Evolutionary conservation across 176 grass and related monocot genomes (phyloP), one percentile per base, ranked within the genome.

Genomic region (Thinopyrum elongatum): DNA sequence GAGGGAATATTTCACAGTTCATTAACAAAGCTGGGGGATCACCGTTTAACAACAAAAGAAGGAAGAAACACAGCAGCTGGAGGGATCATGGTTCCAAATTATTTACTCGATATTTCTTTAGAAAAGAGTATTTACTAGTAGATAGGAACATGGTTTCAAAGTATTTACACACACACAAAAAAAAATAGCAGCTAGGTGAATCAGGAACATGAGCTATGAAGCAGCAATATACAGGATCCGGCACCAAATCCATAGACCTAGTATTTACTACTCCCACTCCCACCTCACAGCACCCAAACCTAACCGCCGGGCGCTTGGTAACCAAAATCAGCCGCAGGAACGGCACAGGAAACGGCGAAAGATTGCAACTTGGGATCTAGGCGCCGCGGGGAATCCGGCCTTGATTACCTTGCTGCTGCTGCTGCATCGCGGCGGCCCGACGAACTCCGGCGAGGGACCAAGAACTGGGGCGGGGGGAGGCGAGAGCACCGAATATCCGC

Each of bases 351-450:
- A 0, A 8, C 72, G 21, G 42, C 0, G 15, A 30, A 76, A 75
- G 38, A 74, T 29, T 23, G 71, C 51, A 82, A 13, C 63, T 78
- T 86, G 41, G 72, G 34, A 78, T 46, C 7, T 34, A 28, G 22
- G 38, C 49, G 14, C 5, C 3, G 30, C 17, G 64, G 51, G 64
- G 65, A 68, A 82, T 55, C 21, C 26, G 41, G 31, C 13, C 12
- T 55, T 70, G 15, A 7, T 74, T 87, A 90, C 89, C 89, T 83
- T 73, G 84, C 74, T 79, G 88, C 83, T 74, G 88, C 88, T 76
- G 89, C 89, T 90, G 89, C 89, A 90, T 90, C 74, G 47, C 67
- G 88, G 53, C 4, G 33, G 7, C 27, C 42, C 7, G 79, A 31
- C 29, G 41, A 71, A 61, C 25, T 67, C 63, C 70, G 70, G 79